These are phyloP conservation scores for Jacaranda copaia DNA, from an alignment of 257 asterid genomes.

Conservation along the genomic window DNA sequence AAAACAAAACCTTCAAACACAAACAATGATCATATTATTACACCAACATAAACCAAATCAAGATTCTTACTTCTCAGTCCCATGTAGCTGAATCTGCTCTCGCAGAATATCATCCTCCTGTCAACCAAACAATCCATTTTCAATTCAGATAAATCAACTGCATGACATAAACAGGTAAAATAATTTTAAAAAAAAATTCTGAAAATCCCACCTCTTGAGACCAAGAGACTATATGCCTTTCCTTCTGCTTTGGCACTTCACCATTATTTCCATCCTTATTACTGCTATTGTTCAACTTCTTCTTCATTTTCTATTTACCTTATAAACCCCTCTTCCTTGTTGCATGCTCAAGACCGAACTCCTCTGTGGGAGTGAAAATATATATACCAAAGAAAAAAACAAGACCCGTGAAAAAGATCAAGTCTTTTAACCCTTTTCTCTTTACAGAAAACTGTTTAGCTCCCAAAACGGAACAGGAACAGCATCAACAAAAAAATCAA, in stretches of 20 bases:
- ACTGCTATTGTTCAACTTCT: conserved; percentile 36
- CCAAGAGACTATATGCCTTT: conserved; percentile 96
- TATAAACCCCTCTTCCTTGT: conserved; percentile 50
- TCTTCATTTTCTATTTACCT: conserved; percentile 64
- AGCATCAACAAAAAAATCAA: conserved; percentile 36
- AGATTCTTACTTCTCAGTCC: conserved; percentile 76
- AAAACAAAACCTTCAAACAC: conserved; percentile 24
- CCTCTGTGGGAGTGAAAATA: conserved; percentile 42
- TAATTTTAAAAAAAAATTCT: background rate
- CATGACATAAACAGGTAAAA: background rate
- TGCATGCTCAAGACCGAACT: conserved; percentile 68
- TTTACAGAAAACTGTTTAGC: conserved; percentile 45
- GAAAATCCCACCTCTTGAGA: conserved; percentile 75
- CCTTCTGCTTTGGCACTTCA: conserved; percentile 69
- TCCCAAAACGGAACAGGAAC: conserved; percentile 51
- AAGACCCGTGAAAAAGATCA: conserved; percentile 48
- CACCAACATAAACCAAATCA: conserved; percentile 31
- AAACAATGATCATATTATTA: conserved; percentile 28
- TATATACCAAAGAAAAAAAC: conserved; percentile 42
- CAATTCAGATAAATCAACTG: conserved; percentile 30
- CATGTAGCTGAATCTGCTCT: conserved; percentile 81
- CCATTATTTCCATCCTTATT: conserved; percentile 34
- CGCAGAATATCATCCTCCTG: conserved; percentile 96
- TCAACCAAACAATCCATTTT: conserved; percentile 34
- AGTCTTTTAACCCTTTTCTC: conserved; percentile 46